Conservation (phyloP, 306 rosid genomes). For the Lathyrus oleraceus region DNA sequence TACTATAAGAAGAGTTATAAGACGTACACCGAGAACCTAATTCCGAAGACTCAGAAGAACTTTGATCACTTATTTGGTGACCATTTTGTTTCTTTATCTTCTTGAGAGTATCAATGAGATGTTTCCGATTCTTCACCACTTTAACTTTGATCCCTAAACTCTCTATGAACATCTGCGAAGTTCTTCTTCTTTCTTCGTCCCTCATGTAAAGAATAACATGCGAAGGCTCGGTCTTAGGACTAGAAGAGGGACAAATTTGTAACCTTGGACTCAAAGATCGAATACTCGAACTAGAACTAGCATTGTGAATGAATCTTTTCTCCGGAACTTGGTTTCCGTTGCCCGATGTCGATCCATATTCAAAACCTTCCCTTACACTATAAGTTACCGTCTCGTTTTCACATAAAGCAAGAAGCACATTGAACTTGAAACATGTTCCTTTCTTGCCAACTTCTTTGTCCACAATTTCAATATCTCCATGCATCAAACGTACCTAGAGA, state of each 20-base stretch:
- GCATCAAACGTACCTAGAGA: conserved; percentile 76
- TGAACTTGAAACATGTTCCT: conserved; percentile 78
- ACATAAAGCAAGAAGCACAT: conserved; percentile 45
- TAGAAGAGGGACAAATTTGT: conserved; percentile 26
- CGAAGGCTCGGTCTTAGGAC: conserved; percentile 49
- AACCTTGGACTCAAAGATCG: conserved; percentile 45
- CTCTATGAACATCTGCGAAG: conserved; percentile 38
- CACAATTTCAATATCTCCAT: conserved; percentile 68
- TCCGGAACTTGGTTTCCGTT: conserved; percentile 23
- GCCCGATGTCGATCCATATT: conserved; percentile 21
- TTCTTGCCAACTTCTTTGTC: conserved; percentile 67
- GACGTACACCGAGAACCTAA: conserved; percentile 23
- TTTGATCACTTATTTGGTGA: conserved; percentile 4
- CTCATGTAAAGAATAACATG: conserved; percentile 34
- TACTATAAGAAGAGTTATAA: conserved; percentile 9
- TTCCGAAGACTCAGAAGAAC: conserved; percentile 36
- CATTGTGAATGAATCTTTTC: background rate
- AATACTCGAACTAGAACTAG: conserved; percentile 40
- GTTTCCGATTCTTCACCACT: conserved; percentile 32
- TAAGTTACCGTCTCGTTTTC: conserved; percentile 35
- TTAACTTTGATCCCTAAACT: conserved; percentile 40
- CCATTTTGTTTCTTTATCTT: conserved; percentile 39
- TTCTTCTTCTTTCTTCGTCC: conserved; percentile 28
- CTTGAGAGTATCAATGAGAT: conserved; percentile 28
- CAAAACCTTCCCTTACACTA: conserved; percentile 36